Evolutionary conservation across 352 stramenopile species (phyloP), one percentile per base, ranked within the genome.

Genomic region (Pythium phragmiticola): DNA sequence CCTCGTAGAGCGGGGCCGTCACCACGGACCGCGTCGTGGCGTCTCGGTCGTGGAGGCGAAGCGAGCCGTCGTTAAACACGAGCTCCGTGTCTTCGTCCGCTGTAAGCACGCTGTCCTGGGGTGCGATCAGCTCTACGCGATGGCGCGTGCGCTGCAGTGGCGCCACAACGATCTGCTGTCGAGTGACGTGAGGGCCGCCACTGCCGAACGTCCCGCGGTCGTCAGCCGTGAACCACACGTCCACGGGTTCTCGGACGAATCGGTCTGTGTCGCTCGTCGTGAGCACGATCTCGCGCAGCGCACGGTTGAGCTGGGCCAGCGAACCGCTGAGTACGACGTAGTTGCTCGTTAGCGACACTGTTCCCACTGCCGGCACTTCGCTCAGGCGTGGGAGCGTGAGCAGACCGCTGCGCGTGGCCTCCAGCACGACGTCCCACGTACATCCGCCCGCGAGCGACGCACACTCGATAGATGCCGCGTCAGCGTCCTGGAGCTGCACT

Each of bases 341-440:
- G 5, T 41, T 58, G 23, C 65, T 57, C 23, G 37, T 39, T 2
- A 2, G 3, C 37, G 37, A 42, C 14, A 3, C 37, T 42, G 37
- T 42, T 13, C 2, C 2, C 11, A 42, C 9, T 42, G 37, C 6
- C 14, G 37, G 9, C 9, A 42, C 37, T 42, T 42, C 37, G 6
- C 14, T 42, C 34, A 77, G 34, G 3, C 68, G 57, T 9, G 74
- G 71, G 9, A 89, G 63, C 23, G 71, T 71, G 6, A 90, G 41
- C 7, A 42, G 16, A 4, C 28, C 60, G 16, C 42, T 67, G 13
- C 19, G 56, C 4, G 59, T 79, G 17, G 68, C 49, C 54, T 90
- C 77, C 23, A 92, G 36, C 21, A 78, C 76, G 9, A 91, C 50
- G 56, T 91, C 81, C 65, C 86, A 77, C n/a, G 65, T 50, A 43